Evolutionary conservation across 2,329 filamentous ascomycete genomes (phyloP).

Genomic region (Rutstroemia sp.): DNA sequence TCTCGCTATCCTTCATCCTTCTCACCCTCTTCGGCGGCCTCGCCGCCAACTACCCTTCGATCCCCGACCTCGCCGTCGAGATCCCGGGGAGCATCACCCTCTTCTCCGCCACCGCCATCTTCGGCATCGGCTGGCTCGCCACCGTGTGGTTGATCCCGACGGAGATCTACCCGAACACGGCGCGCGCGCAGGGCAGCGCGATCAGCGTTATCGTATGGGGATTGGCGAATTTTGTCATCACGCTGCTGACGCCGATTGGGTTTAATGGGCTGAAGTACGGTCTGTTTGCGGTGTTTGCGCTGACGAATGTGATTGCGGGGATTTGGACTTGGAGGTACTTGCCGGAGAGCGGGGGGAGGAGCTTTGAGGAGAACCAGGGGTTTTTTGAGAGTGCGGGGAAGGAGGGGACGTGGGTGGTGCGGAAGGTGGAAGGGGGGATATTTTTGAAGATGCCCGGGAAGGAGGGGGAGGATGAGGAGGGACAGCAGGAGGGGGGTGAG

Average conservation of each 20-base stretch:
- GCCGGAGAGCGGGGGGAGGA: conserved; percentile 50
- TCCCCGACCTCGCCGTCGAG: conserved; percentile 37
- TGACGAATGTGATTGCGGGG: conserved; percentile 41
- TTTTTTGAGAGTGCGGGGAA: conserved; percentile 38
- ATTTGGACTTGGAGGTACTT: conserved; percentile 47
- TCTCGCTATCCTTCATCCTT: conserved; percentile 43
- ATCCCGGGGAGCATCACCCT: conserved; percentile 44
- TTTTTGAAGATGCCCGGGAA: conserved; percentile 28
- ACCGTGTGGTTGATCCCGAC: conserved; percentile 49
- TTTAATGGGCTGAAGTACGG: conserved; percentile 51
- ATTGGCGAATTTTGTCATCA: conserved; percentile 33
- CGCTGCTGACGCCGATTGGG: conserved; percentile 58
- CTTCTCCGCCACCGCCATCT: conserved; percentile 51
- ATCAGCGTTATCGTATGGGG: conserved; percentile 58
- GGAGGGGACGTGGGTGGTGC: conserved; percentile 29
- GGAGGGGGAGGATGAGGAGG: conserved; percentile 6
- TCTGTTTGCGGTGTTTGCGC: conserved; percentile 49
- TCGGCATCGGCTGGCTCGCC: conserved; percentile 53
- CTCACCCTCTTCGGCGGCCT: conserved; percentile 45
- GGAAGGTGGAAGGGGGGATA: conserved; percentile 43
- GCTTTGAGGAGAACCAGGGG: conserved; percentile 47
- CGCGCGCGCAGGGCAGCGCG: conserved; percentile 59
- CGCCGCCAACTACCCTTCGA: conserved; percentile 33
- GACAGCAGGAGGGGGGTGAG: background rate
- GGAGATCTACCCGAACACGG: conserved; percentile 56